Evolutionary conservation across 208 protist species (phyloP).

Genomic region (Novymonas esmeraldas): DNA sequence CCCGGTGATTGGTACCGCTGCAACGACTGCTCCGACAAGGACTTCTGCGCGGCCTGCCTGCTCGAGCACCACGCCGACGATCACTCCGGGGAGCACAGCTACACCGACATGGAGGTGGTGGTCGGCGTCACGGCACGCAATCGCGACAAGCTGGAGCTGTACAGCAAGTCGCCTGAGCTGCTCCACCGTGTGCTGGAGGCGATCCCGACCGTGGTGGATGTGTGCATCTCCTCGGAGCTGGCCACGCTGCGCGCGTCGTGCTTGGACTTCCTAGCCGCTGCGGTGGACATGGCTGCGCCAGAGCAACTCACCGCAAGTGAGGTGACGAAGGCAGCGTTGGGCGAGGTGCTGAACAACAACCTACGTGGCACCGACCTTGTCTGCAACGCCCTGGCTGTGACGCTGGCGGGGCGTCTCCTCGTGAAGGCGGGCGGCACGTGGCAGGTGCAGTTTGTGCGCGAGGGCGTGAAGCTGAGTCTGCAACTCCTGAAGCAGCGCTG

Average conservation of each 20-base stretch:
- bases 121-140: constrained; percentile 29
- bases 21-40: constrained; percentile 75
- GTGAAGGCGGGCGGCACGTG: constrained; percentile 72
- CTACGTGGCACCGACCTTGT: constrained; percentile 50
- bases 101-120: constrained; percentile 73
- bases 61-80: constrained; percentile 51
- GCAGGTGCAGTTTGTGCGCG: constrained; percentile 71
- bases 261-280: constrained; percentile 64
- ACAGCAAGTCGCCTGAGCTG: constrained; percentile 45
- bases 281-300: constrained; percentile 50
- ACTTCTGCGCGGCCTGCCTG: constrained; percentile 77
- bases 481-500: constrained; percentile 36
- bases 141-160: constrained; percentile 43
- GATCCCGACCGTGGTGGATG: constrained; percentile 54
- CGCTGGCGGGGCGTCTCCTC: constrained; percentile 60
- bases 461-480: constrained; percentile 76
- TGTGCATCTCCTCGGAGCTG: constrained; percentile 70
- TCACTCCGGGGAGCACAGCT: constrained; percentile 49
- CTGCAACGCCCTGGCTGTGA: constrained; percentile 59
- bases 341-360: constrained; percentile 63
- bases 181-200: constrained; percentile 55
- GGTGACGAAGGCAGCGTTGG: constrained; percentile 39
- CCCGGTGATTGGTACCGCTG: constrained; percentile 82
- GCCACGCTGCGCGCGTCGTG: constrained; percentile 38
- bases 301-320: constrained; percentile 41